phyloP scores from a whole-genome alignment of 768 basidiomycete genomes.

The Tylopilus rubrobrunneus region DNA sequence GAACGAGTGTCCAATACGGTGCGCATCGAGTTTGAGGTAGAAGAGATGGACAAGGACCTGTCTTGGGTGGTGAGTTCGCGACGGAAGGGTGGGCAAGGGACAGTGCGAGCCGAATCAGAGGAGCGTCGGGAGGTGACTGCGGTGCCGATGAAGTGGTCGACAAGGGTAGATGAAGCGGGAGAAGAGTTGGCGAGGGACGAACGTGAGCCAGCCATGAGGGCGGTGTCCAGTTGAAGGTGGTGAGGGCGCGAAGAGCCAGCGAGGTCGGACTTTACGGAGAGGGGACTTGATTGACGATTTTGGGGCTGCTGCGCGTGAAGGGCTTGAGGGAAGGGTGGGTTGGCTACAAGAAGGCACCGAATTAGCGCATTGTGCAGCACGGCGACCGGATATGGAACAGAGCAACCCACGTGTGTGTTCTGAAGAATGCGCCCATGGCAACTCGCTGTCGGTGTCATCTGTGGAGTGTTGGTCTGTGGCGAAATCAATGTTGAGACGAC shows the following conservation, averaged over 20 bases:
- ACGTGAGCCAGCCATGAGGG: constrained; percentile 37
- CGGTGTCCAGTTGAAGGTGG: constrained; percentile 60
- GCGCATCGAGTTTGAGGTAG: constrained; percentile 49
- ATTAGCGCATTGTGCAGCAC: constrained; percentile 27
- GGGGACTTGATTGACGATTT: constrained; percentile 34
- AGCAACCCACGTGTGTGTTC: constrained; percentile 42
- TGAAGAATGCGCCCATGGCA: constrained; percentile 47
- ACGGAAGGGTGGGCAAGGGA: constrained; percentile 49
- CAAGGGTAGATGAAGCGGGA: constrained; percentile 39
- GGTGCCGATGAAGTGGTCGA: constrained; percentile 30
- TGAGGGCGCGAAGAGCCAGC: constrained; percentile 38
- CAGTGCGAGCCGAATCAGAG: constrained; percentile 64
- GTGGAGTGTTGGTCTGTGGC: constrained; percentile 31
- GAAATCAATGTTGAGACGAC: constrained; percentile 58
- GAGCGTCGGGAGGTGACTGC: constrained; percentile 49
- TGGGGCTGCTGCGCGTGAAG: constrained; percentile 22
- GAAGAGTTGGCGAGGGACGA: constrained; percentile 42
- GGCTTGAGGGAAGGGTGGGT: constrained; percentile 23
- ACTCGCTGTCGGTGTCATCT: constrained; percentile 46
- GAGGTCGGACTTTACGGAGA: constrained; percentile 37
- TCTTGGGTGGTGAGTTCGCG: constrained; percentile 63
- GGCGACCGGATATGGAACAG: constrained; percentile 27
- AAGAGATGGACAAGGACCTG: constrained; percentile 75
- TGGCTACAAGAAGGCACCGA: constrained; percentile 22
- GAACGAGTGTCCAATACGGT: constrained; percentile 40